Base-by-base conservation (phyloP, 1,284 basidiomycete genomes). In the Microbotryomycetes sp. region DNA sequence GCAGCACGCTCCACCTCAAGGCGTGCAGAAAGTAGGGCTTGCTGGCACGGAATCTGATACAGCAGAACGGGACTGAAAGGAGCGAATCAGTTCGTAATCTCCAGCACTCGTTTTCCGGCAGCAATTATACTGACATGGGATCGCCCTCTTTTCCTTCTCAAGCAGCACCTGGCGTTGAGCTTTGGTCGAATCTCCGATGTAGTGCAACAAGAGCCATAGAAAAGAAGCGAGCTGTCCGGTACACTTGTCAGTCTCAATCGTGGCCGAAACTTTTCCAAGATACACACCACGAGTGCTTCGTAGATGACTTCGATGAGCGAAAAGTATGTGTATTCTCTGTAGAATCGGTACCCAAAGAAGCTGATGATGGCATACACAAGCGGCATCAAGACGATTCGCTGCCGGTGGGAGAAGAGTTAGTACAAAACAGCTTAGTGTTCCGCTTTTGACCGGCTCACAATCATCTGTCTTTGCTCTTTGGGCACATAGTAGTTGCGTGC, bases 11-110 rank as follows among this genome's bases (percentile, higher is more conserved):
- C 45, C 69, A 87, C 77, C 89, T 90, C 71, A 91, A 75, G 0
- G 88, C 86, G 73, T 90, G 86, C 84, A 91, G 86, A 73, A 92
- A 92, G 75, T 92, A 90, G 0, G 86, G 80, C 83, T 91, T 92
- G 9, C 86, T 87, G 0, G 89, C 87, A 41, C 89, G 78, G 74
- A 85, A 91, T 68, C 87, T 49, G 23, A 65, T 55, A 50, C 60
- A 65, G 29, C 64, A 63, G 48, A 66, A 66, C 1, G 64, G 64
- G 15, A 62, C 35, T 1, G 64, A 57, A 53, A 26, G 23, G 18
- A 9, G 18, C 18, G 9, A 18, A 41, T 41, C 35, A 41, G n/a
- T n/a, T n/a, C n/a, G n/a, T n/a, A n/a, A n/a, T n/a, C n/a, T n/a
- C n/a, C n/a, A n/a, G n/a, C n/a, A n/a, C n/a, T n/a, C n/a, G n/a